Evolutionary conservation across 352 stramenopile genomes (phyloP).

Genomic region (Aphanomyces invadans): DNA sequence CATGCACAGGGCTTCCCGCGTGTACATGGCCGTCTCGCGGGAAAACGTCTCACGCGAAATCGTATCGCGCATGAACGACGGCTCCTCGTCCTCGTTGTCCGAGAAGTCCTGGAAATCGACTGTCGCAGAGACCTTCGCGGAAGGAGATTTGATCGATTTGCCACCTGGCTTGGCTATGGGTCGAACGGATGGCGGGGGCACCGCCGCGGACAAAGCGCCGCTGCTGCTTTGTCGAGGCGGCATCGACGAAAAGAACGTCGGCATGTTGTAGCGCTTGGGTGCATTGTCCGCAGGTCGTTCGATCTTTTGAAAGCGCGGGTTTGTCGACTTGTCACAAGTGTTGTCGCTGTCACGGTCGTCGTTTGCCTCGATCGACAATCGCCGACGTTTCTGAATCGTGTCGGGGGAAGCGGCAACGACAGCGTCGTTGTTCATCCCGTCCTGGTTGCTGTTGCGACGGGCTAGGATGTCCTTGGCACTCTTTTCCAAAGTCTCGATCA

Average conservation of each 20-base stretch:
- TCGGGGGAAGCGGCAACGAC: not conserved
- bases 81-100: constrained; percentile 17
- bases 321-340: not conserved
- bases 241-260: constrained; percentile 19
- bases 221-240: not conserved
- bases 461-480: constrained; percentile 22
- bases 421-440: not conserved
- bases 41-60: constrained; percentile 15
- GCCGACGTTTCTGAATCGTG: constrained; percentile 5
- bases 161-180: too few species aligned
- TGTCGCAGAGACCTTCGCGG: not conserved
- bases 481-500: constrained; percentile 26
- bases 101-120: constrained; percentile 12
- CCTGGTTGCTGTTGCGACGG: not conserved
- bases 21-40: constrained; percentile 9
- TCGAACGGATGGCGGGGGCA: not conserved
- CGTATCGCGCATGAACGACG: constrained; percentile 1
- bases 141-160: not conserved
- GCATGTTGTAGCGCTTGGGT: constrained; percentile 24
- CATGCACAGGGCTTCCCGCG: constrained; percentile 20
- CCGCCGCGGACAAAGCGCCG: not conserved
- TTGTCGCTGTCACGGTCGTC: constrained; percentile 1
- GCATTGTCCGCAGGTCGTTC: constrained; percentile 1
- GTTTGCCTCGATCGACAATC: constrained; percentile 17
- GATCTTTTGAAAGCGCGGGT: not conserved